phyloP scores from a whole-genome alignment of 176 grass and related monocot genomes.

The Oryza glumipatula region DNA sequence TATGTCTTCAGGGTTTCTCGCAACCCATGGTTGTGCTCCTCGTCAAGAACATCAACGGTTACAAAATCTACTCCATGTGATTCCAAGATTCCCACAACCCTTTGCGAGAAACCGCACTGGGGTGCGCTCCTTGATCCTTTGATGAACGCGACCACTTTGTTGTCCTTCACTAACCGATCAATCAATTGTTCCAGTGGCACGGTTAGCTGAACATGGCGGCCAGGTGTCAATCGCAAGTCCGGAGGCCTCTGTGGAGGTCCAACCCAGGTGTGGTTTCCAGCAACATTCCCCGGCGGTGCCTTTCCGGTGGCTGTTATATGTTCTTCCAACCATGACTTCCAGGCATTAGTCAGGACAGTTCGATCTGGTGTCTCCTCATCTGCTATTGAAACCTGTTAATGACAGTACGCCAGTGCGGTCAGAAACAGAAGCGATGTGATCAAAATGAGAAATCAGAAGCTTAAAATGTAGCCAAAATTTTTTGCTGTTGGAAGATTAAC shows the following conservation, averaged over 20 bases:
- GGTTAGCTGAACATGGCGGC: conserved; percentile 81
- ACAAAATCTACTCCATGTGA: conserved; percentile 74
- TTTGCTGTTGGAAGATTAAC: neutral
- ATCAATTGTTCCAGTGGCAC: conserved; percentile 77
- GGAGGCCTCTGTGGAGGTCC: conserved; percentile 57
- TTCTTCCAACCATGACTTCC: conserved; percentile 98
- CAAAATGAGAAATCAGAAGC: neutral
- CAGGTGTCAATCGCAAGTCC: conserved; percentile 75
- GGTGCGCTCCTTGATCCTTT: conserved; percentile 93
- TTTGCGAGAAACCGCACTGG: conserved; percentile 89
- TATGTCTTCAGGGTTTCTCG: conserved; percentile 83
- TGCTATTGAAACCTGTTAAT: conserved; percentile 57
- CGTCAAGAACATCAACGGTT: conserved; percentile 82
- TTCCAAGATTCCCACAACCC: conserved; percentile 84
- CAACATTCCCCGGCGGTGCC: conserved; percentile 80
- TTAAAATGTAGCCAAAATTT: neutral
- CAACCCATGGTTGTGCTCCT: conserved; percentile 85
- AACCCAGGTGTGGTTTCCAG: conserved; percentile 80
- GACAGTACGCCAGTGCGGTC: neutral
- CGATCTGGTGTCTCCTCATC: conserved; percentile 58
- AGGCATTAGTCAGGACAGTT: conserved; percentile 60
- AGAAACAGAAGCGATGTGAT: neutral
- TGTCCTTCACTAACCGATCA: conserved; percentile 84
- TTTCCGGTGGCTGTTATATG: conserved; percentile 75
- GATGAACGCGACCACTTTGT: conserved; percentile 95